phyloP scores from a whole-genome alignment of 2,329 filamentous ascomycete genomes.

The Pyrenochaeta sp. region DNA sequence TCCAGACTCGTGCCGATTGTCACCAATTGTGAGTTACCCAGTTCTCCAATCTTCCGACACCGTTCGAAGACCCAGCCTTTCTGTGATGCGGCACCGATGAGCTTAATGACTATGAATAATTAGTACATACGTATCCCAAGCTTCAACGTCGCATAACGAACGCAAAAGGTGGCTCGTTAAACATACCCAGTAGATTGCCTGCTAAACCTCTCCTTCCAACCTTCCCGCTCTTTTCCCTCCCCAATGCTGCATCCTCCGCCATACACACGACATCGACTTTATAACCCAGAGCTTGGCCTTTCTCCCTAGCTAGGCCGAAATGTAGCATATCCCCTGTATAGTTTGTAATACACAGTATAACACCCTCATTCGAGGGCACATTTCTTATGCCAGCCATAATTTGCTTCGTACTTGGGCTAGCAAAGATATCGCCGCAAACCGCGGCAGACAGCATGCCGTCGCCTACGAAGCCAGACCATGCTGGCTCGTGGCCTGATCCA shows the following conservation, averaged over 20 bases:
- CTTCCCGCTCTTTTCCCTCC: slow-evolving; percentile 58
- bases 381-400: slow-evolving; percentile 59
- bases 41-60: slow-evolving; percentile 55
- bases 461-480: slow-evolving; percentile 60
- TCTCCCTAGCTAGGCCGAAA: slow-evolving; percentile 59
- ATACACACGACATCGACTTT: slow-evolving; percentile 58
- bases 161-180: neutral
- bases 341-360: slow-evolving; percentile 60
- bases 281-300: slow-evolving; percentile 55
- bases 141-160: too few species aligned
- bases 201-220: slow-evolving; percentile 60
- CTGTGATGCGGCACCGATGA: slow-evolving; percentile 57
- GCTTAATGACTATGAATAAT: slow-evolving; percentile 53
- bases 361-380: slow-evolving; percentile 55
- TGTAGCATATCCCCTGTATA: slow-evolving; percentile 61
- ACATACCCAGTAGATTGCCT: slow-evolving; percentile 57
- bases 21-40: slow-evolving; percentile 56
- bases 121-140: slow-evolving; percentile 3
- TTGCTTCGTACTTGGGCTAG: slow-evolving; percentile 58
- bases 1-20: slow-evolving; percentile 62
- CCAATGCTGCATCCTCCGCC: slow-evolving; percentile 59
- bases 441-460: slow-evolving; percentile 59
- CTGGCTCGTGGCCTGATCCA: slow-evolving; percentile 59
- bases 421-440: slow-evolving; percentile 60
- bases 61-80: slow-evolving; percentile 56